Percentiles rank a stretch among this genome's conserved stretches.
Evolutionary conservation across 2,329 filamentous ascomycete genomes (phyloP).

Genomic region (Apiospora malaysiana): DNA sequence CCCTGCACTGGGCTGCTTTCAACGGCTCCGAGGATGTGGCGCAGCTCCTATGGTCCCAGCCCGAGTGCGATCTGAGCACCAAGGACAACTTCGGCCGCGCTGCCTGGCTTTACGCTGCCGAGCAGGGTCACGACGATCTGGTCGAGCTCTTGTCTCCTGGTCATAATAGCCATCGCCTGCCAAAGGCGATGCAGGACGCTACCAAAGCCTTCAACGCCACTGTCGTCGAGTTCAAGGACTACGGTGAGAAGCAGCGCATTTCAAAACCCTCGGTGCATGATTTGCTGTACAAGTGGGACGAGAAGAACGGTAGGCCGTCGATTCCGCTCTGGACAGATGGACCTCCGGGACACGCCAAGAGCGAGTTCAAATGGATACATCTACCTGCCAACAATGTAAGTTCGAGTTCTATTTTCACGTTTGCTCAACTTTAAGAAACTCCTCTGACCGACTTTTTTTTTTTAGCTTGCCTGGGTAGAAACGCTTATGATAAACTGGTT

Average conservation of each 20-base stretch:
- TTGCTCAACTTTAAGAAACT: neutral
- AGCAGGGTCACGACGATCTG: conserved; percentile 43
- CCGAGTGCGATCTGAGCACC: conserved; percentile 39
- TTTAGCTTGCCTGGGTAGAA: conserved; percentile 62
- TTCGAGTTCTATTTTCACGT: neutral
- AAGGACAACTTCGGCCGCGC: conserved; percentile 48
- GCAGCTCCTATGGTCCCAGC: conserved; percentile 45
- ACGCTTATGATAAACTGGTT: conserved; percentile 67
- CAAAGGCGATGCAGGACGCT: conserved; percentile 48
- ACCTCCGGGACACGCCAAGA: conserved; percentile 49
- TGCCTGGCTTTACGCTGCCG: conserved; percentile 48
- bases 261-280: conserved; percentile 55
- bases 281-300: conserved; percentile 56
- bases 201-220: conserved; percentile 57
- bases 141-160: conserved; percentile 47
- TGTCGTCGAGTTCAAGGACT: conserved; percentile 56
- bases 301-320: conserved; percentile 51
- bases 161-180: conserved; percentile 40
- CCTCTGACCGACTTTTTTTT: conserved; percentile 16
- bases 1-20: conserved; percentile 59
- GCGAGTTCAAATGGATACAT: conserved; percentile 58
- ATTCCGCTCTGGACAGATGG: conserved; percentile 51
- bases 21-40: conserved; percentile 53
- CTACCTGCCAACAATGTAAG: conserved; percentile 56
- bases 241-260: conserved; percentile 50